Evolutionary conservation across 306 rosid species (phyloP), one percentile per base, ranked within the genome.

Genomic region (Casuarina equisetifolia): DNA sequence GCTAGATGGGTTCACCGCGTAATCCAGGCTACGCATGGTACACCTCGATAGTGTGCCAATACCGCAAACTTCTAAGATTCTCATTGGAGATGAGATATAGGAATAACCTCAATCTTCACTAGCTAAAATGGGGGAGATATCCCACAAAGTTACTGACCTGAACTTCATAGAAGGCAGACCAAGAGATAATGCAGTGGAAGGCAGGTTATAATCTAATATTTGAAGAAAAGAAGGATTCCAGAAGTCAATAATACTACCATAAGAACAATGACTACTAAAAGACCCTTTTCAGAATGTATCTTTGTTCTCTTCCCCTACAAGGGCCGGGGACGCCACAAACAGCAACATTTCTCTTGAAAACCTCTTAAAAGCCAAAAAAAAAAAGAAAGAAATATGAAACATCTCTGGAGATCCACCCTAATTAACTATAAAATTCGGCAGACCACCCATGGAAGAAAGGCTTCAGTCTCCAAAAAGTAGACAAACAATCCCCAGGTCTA

Each of bases 291-390:
- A 57, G 58, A 58, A 45, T 9, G 2, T 57, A 74, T 17, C 62
- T 50, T 16, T 72, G 70, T 58, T 25, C 75, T 53, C 79, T 58
- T 84, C 72, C 83, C 72, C 49, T 38, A 6, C 42, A 74, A 36
- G 17, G 8, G 73, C 76, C 74, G 79, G 76, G 67, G 70, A 74
- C 73, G 35, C 61, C 73, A 76, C 81, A 77, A 54, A 54, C n/a
- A 19, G 78, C 59, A 15, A 68, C 66, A 79, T 69, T 63, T 78
- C 88, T 87, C 87, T 76, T 76, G 48, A 82, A 84, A 87, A 79
- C 67, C 90, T 77, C 40, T 73, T 11, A n/a, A 55, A 55, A 84
- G 62, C 7, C 62, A 13, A 12, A 42, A 44, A 80, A 71, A 72
- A 48, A 44, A 74, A 75, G 85, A 74, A 74, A 76, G 74, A 77